A percentile compares a stretch with the other conserved stretches of the same genome.
Evolutionary conservation across 2,329 filamentous ascomycete genomes (phyloP).

Genomic region (Sporothrix variecibatus): DNA sequence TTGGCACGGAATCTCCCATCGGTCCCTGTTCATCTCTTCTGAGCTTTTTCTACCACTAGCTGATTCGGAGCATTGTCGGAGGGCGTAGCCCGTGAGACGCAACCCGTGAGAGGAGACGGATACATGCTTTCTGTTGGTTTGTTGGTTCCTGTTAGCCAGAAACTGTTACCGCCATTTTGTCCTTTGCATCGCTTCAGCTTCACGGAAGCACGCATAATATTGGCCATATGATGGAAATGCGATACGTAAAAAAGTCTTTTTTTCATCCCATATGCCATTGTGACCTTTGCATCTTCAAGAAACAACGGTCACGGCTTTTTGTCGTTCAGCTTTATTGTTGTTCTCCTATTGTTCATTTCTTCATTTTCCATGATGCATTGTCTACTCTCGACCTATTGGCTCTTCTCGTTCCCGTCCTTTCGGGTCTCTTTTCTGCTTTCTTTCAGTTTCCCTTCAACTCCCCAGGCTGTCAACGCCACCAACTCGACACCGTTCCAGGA

Average conservation of each 20-base stretch:
- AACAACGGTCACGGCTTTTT: neutral
- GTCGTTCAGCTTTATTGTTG: neutral
- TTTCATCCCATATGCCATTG: neutral
- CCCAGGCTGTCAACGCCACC: slow-evolving; percentile 3
- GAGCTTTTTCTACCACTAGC: neutral
- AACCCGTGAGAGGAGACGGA: neutral
- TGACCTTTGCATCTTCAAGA: neutral
- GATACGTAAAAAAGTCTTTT: neutral
- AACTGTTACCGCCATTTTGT: neutral
- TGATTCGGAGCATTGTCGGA: neutral
- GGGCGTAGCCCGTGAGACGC: neutral
- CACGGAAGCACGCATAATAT: slow-evolving; percentile 10
- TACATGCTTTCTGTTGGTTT: neutral
- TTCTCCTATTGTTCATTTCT: neutral
- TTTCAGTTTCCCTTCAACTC: slow-evolving; percentile 2
- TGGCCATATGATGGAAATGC: neutral
- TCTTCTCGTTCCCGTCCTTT: neutral
- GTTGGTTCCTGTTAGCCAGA: neutral
- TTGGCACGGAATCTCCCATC: neutral
- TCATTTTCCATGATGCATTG: no score
- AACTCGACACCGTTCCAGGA: neutral
- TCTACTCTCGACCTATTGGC: neutral
- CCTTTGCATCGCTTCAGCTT: neutral
- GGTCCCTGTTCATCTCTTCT: neutral
- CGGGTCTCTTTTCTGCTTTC: no score